Evolutionary conservation across 371 early-diverging fungal species (phyloP).

Genomic region (Mortierella sp.): DNA sequence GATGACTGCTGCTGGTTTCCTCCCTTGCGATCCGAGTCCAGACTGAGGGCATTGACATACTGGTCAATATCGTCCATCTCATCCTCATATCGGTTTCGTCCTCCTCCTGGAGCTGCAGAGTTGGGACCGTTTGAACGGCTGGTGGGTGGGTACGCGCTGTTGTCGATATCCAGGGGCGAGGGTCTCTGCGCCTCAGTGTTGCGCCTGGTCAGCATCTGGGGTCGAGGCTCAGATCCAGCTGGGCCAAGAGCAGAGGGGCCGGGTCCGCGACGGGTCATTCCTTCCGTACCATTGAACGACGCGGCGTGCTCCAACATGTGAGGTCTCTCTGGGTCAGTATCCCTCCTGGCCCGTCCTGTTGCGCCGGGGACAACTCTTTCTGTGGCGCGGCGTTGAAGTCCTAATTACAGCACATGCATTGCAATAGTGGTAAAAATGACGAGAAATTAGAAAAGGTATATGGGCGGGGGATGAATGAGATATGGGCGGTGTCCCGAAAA

Average conservation of each 20-base stretch:
- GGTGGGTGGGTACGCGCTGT: not conserved
- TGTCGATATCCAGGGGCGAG: slow-evolving; percentile 31
- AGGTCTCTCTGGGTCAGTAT: slow-evolving; percentile 38
- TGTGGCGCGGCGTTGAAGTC: slow-evolving; percentile 52
- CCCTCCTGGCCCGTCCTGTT: slow-evolving; percentile 23
- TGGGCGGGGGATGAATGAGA: slow-evolving; percentile 1
- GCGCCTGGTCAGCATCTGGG: slow-evolving; percentile 30
- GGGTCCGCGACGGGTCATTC: slow-evolving; percentile 23
- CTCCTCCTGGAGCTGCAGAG: slow-evolving; percentile 25
- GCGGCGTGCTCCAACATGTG: slow-evolving; percentile 40
- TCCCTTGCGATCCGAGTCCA: slow-evolving; percentile 21
- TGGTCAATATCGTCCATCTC: slow-evolving; percentile 48
- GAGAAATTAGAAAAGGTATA: not conserved
- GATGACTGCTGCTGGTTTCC: not conserved
- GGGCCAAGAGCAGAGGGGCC: slow-evolving; percentile 43
- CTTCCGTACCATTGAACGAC: slow-evolving; percentile 34
- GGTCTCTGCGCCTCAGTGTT: slow-evolving; percentile 50
- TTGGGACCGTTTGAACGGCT: slow-evolving; percentile 12
- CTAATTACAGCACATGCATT: slow-evolving; percentile 24
- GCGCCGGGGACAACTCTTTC: slow-evolving; percentile 20
- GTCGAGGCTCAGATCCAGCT: slow-evolving; percentile 52
- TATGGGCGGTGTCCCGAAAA: slow-evolving; percentile 10
- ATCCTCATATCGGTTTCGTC: slow-evolving; percentile 35
- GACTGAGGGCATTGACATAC: slow-evolving; percentile 27
- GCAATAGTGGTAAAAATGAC: not conserved